Conservation (phyloP, 2,329 filamentous ascomycete species). For the Alternaria burnsii region DNA sequence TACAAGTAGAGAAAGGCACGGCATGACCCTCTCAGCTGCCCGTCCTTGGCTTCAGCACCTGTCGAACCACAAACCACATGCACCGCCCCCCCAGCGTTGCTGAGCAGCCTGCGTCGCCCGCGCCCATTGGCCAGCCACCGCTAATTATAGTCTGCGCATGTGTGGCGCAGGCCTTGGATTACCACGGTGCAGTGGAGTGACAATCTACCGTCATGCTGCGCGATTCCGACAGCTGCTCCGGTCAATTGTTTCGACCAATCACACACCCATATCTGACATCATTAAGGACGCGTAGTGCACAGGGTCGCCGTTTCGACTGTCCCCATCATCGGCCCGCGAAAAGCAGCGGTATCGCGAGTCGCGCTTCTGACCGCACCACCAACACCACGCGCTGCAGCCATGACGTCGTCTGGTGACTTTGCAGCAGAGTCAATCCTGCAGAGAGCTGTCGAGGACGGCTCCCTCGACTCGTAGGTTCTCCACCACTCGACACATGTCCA, state of each 20-base stretch:
- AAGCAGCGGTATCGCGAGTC: slow-evolving; percentile 8
- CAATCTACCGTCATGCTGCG: slow-evolving; percentile 17
- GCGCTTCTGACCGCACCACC: slow-evolving; percentile 1
- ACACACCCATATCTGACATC: neutral
- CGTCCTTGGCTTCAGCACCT: neutral
- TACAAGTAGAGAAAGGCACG: neutral
- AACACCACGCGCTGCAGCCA: slow-evolving; percentile 20
- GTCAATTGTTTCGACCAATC: slow-evolving; percentile 3
- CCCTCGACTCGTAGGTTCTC: slow-evolving; percentile 64
- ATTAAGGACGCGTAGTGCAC: slow-evolving; percentile 3
- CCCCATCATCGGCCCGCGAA: slow-evolving; percentile 3
- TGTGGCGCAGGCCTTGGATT: slow-evolving; percentile 14
- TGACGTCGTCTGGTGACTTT: slow-evolving; percentile 32
- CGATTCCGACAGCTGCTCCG: slow-evolving; percentile 1
- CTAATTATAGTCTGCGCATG: neutral
- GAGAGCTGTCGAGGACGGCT: slow-evolving; percentile 65
- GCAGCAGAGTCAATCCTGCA: slow-evolving; percentile 62
- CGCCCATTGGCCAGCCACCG: neutral
- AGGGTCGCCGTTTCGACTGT: slow-evolving; percentile 7
- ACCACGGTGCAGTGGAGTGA: slow-evolving; percentile 1
- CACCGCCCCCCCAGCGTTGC: slow-evolving; percentile 6
- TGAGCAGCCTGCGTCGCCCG: neutral
- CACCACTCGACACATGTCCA: slow-evolving; percentile 1
- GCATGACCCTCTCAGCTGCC: neutral
- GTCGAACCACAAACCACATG: slow-evolving; percentile 1